These are phyloP conservation scores for Filobasidium uniguttulatum DNA, from an alignment of 1,284 basidiomycete species.

Conservation along the genomic window DNA sequence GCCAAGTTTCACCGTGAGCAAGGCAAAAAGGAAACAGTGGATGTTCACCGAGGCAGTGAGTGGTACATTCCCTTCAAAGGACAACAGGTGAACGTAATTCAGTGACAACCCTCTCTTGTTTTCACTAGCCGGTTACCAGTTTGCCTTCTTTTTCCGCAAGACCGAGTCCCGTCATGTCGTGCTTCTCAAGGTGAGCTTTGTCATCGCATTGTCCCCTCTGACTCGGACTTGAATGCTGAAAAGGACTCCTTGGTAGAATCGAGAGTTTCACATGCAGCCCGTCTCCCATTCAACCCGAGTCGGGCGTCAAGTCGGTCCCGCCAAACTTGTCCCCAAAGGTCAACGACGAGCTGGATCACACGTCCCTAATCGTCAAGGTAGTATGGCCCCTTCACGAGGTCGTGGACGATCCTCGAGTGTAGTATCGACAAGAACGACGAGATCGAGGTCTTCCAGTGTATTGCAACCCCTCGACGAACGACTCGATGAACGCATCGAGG, in stretches of 20 bases:
- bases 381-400: neutral
- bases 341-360: neutral
- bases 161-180: slow-evolving; percentile 15
- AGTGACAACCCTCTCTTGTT: neutral
- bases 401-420: neutral
- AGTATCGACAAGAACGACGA: neutral
- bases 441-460: neutral
- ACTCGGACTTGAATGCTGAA: neutral
- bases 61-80: neutral
- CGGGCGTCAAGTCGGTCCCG: neutral
- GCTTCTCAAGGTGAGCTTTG: slow-evolving; percentile 8
- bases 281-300: neutral
- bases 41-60: slow-evolving; percentile 14
- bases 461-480: neutral
- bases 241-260: neutral
- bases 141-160: slow-evolving; percentile 16
- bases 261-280: slow-evolving; percentile 6
- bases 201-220: neutral
- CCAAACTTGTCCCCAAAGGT: neutral
- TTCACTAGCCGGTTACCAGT: slow-evolving; percentile 10
- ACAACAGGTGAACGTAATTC: neutral
- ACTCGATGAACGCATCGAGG: neutral
- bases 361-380: neutral
- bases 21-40: slow-evolving; percentile 14
- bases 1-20: slow-evolving; percentile 14